A percentile compares a stretch with the other conserved stretches of the same genome.
Evolutionary conservation across 2,329 filamentous ascomycete genomes (phyloP).

Genomic region (Penicillium sclerotigenum): DNA sequence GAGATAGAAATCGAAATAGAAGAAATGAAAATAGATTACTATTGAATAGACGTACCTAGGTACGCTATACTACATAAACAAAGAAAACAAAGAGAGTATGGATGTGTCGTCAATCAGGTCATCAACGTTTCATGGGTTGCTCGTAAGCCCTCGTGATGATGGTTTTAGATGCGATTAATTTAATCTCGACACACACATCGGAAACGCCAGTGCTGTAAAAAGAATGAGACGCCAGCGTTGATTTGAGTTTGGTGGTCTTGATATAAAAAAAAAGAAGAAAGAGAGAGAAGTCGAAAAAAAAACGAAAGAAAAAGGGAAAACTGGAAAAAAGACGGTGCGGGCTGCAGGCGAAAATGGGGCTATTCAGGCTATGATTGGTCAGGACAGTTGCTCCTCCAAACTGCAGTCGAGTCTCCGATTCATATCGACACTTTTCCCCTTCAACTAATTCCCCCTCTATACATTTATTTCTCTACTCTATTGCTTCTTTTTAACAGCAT

Average conservation of each 20-base stretch:
- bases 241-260: slow-evolving; percentile 74
- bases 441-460: slow-evolving; percentile 3
- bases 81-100: slow-evolving; percentile 5
- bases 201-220: slow-evolving; percentile 65
- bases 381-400: slow-evolving; percentile 14
- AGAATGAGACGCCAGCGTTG: slow-evolving; percentile 59
- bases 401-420: slow-evolving; percentile 28
- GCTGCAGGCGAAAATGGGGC: slow-evolving; percentile 18
- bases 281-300: slow-evolving; percentile 10
- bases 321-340: slow-evolving; percentile 35
- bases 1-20: not conserved
- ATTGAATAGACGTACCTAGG: slow-evolving; percentile 22
- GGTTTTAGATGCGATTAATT: slow-evolving; percentile 71
- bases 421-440: slow-evolving; percentile 23
- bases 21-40: not conserved
- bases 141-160: slow-evolving; percentile 63
- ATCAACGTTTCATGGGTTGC: slow-evolving; percentile 47
- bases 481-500: slow-evolving; percentile 1
- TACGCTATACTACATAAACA: slow-evolving; percentile 16
- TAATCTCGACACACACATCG: slow-evolving; percentile 69
- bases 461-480: slow-evolving; percentile 10
- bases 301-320: slow-evolving; percentile 13
- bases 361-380: slow-evolving; percentile 28
- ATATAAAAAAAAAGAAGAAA: slow-evolving; percentile 35
- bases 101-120: slow-evolving; percentile 47